These are phyloP conservation scores for Neurospora discreta DNA, from an alignment of 495 filamentous ascomycete genomes.

Conservation along the genomic window DNA sequence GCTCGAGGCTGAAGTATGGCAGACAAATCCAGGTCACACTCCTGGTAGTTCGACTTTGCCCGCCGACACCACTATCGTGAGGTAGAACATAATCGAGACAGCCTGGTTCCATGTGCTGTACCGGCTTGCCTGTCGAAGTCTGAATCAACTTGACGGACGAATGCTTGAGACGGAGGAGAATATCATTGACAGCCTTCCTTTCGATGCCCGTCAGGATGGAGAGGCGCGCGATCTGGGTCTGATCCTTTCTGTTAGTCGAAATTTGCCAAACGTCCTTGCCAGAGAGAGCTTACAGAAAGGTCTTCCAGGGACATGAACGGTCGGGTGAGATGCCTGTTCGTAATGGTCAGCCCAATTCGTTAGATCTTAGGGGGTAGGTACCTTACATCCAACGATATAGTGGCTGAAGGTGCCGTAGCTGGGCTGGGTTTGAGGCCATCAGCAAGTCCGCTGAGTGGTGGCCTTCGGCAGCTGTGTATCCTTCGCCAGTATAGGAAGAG, in stretches of 20 bases:
- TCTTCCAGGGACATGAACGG: background rate
- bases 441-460: background rate
- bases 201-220: background rate
- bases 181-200: background rate
- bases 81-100: slow-evolving; percentile 16
- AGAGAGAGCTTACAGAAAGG: background rate
- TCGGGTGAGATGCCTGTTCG: background rate
- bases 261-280: background rate
- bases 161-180: background rate
- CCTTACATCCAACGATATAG: background rate
- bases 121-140: slow-evolving; percentile 12
- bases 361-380: background rate
- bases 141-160: slow-evolving; percentile 19
- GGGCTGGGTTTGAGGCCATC: background rate
- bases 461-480: background rate
- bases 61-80: slow-evolving; percentile 9
- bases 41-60: slow-evolving; percentile 5
- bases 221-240: background rate
- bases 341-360: background rate
- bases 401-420: background rate
- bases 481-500: background rate
- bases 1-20: slow-evolving; percentile 29
- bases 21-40: slow-evolving; percentile 25
- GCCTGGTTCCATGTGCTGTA: slow-evolving; percentile 21
- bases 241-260: background rate